Conservation (phyloP, 345 rosid species). For the Adansonia digitata region DNA sequence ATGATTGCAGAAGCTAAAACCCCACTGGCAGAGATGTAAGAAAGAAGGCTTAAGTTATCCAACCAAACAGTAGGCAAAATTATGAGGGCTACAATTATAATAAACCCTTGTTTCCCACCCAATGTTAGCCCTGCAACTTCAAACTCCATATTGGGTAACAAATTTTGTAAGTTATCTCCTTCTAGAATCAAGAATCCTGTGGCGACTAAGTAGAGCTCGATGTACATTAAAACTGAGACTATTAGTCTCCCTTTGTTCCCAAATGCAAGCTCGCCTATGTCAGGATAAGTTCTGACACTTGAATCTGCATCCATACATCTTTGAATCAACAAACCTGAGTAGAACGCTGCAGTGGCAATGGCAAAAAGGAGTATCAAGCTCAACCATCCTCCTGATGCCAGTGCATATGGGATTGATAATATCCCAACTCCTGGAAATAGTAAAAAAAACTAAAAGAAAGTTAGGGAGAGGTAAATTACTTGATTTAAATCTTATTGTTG, state of each 20-base stretch:
- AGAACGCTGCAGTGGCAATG: conserved; percentile 51
- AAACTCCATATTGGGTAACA: conserved; percentile 45
- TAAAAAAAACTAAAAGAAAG: not conserved
- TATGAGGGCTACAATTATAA: conserved; percentile 56
- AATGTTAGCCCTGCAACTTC: conserved; percentile 36
- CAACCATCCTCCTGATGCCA: conserved; percentile 94
- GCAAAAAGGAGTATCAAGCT: conserved; percentile 56
- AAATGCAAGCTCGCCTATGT: conserved; percentile 74
- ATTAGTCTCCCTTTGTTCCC: conserved; percentile 61
- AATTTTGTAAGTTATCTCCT: conserved; percentile 73
- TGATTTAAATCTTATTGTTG: too few relatives aligned
- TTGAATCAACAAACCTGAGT: conserved; percentile 22
- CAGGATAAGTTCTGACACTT: conserved; percentile 63
- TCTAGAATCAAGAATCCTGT: conserved; percentile 83
- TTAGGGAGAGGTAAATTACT: too few relatives aligned
- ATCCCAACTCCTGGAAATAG: not conserved
- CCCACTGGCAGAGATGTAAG: conserved; percentile 84
- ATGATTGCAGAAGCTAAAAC: conserved; percentile 74
- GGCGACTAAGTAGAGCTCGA: conserved; percentile 74
- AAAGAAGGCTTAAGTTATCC: conserved; percentile 27
- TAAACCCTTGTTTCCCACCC: conserved; percentile 23
- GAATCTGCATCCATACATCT: conserved; percentile 76
- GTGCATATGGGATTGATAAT: conserved; percentile 28
- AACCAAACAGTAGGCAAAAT: conserved; percentile 77
- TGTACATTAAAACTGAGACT: conserved; percentile 54